Evolutionary conservation across 2,329 filamentous ascomycete species (phyloP).

Genomic region (Berkeleyomyces basicola): DNA sequence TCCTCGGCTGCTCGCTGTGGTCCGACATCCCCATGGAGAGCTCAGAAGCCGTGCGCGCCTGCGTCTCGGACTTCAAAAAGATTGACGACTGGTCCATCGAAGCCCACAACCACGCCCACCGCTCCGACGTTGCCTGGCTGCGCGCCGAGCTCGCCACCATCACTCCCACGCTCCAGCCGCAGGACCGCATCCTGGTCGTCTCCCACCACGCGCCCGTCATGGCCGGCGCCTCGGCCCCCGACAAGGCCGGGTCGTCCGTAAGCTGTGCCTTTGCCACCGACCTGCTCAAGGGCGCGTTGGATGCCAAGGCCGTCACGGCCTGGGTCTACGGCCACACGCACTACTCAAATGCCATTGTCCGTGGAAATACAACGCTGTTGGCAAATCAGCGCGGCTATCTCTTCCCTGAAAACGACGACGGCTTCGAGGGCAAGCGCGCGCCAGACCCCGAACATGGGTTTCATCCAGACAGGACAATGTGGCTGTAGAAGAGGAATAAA

Average conservation of each 20-base stretch:
- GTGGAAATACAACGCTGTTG: conserved; percentile 23
- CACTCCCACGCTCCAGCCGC: conserved; percentile 3
- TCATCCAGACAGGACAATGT: neutral
- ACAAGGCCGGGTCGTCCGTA: conserved; percentile 30
- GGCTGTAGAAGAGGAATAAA: neutral
- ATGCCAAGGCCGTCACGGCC: conserved; percentile 17
- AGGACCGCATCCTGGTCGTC: conserved; percentile 26
- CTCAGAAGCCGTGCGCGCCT: conserved; percentile 24
- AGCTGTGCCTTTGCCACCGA: conserved; percentile 37
- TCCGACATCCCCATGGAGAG: conserved; percentile 29
- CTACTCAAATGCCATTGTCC: conserved; percentile 23
- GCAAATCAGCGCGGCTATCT: conserved; percentile 31
- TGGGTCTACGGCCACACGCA: conserved; percentile 37
- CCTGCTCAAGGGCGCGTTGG: conserved; percentile 17
- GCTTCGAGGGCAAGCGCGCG: neutral
- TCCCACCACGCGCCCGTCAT: conserved; percentile 43
- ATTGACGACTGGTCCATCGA: conserved; percentile 35
- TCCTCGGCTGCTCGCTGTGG: conserved; percentile 43
- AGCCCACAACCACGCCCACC: conserved; percentile 32
- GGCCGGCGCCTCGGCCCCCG: conserved; percentile 30
- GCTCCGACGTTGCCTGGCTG: conserved; percentile 34
- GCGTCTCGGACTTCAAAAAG: conserved; percentile 35
- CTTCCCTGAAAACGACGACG: conserved; percentile 15
- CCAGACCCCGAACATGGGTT: conserved; percentile 1
- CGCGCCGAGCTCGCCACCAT: conserved; percentile 21